phyloP scores from a whole-genome alignment of 495 filamentous ascomycete species.

The Penicillium tannophilum region DNA sequence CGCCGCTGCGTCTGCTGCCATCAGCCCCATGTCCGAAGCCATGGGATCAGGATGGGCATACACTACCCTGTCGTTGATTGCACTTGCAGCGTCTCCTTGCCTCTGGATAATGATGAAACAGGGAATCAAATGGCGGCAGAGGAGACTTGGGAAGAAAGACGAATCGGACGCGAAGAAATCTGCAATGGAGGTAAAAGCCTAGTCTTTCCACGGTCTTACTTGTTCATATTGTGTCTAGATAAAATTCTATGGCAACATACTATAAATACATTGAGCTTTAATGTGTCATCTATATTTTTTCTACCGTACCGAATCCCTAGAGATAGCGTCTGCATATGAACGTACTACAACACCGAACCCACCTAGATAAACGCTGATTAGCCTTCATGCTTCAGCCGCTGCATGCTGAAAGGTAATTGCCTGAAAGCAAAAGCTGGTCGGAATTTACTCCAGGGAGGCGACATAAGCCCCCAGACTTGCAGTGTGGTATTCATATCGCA shows the following conservation, averaged over 20 bases:
- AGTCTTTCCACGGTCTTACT: neutral
- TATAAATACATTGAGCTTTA: too few species aligned
- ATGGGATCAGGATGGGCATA: constrained; percentile 67
- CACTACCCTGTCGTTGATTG: constrained; percentile 54
- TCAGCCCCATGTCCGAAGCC: constrained; percentile 58
- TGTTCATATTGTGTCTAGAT: neutral
- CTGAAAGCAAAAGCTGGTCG: too few species aligned
- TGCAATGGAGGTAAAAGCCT: neutral
- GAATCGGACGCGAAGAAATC: neutral
- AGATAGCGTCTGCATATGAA: too few species aligned
- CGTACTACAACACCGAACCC: too few species aligned
- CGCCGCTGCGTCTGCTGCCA: constrained; percentile 54
- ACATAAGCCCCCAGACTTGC: too few species aligned
- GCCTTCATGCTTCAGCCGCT: too few species aligned
- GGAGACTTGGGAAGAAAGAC: constrained; percentile 23
- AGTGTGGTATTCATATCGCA: too few species aligned
- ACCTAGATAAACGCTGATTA: too few species aligned
- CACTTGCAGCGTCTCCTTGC: constrained; percentile 26
- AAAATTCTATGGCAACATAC: neutral
- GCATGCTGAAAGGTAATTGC: too few species aligned
- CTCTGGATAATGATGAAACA: constrained; percentile 31
- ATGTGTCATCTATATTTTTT: too few species aligned
- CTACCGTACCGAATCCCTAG: too few species aligned
- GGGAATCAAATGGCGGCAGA: constrained; percentile 45
- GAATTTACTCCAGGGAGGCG: too few species aligned